Base-by-base conservation (phyloP, 2,329 filamentous ascomycete genomes). In the Sporothrix euskadiensis region DNA sequence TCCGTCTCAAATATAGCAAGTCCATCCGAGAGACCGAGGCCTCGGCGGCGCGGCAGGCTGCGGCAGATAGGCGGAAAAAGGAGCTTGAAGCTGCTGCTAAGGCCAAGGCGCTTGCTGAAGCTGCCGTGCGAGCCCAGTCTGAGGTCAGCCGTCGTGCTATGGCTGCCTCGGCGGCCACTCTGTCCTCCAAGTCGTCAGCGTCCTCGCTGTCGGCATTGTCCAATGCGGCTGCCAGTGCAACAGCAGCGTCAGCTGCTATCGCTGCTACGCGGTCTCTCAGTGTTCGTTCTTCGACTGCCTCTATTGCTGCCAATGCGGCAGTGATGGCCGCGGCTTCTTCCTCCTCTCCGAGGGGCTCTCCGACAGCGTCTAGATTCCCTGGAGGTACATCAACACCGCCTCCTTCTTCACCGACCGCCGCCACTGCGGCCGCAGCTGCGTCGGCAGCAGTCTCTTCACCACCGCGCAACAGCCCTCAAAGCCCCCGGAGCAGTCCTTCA, bases 1-100 rank as follows among this genome's bases (percentile, higher is more conserved):
- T 97, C 78, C 91, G 94, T 77, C 89, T 94, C 73, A 94, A 93
- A 16, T 95, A 97, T 81, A 94, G 90, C 77, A 93, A 92, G 79
- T 93, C 92, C n/a, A 90, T 96, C 66, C 88, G 91, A 75, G 91
- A 93, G 79, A 91, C 84, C 77, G 90, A 92, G 79, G 90, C 87
- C 74, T 81, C 84, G n/a, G 86, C 87, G 73, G 85, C 84, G 70
- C 85, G 85, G 78, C 83, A 85, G 79, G 83, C 83, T 70, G 87
- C 87, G 47, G 86, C 85, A 30, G 86, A 89, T 75, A 87, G 85
- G 76, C 83, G 85, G 75, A 86, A 81, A 78, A 83, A 84, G 79
- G 86, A 87, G 76, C 80, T 85, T 78, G 84, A 87, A 77, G 82
- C 82, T 74, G 83, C 83, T 69, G 81, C 83, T 73, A 80, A 81